Evolutionary conservation across 768 basidiomycete genomes (phyloP).

Genomic region (Psilocybe cyanescens): DNA sequence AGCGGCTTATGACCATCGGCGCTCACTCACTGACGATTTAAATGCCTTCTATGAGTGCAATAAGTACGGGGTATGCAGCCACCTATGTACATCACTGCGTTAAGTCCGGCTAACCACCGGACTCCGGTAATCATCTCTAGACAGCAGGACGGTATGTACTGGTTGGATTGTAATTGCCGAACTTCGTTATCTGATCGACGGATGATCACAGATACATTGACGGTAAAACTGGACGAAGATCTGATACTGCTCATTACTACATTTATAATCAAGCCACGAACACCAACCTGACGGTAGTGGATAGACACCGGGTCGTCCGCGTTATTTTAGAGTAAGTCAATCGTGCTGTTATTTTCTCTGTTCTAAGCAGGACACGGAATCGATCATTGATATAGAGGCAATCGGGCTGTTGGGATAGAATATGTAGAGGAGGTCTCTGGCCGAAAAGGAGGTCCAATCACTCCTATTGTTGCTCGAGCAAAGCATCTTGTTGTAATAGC

Average conservation of each 20-base stretch:
- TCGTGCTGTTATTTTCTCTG: too few relatives aligned
- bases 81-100: too few relatives aligned
- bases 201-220: constrained; percentile 53
- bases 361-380: background rate
- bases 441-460: constrained; percentile 21
- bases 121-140: constrained; percentile 36
- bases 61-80: constrained; percentile 47
- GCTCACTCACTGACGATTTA: constrained; percentile 46
- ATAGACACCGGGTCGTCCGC: constrained; percentile 46
- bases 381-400: constrained; percentile 31
- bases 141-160: constrained; percentile 49
- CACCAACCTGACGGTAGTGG: constrained; percentile 44
- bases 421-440: constrained; percentile 42
- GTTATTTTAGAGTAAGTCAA: constrained; percentile 51
- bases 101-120: background rate
- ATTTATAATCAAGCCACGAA: constrained; percentile 50
- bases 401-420: constrained; percentile 54
- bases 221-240: constrained; percentile 52
- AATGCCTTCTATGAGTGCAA: constrained; percentile 49
- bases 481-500: constrained; percentile 52
- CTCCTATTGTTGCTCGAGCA: constrained; percentile 34
- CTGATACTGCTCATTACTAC: constrained; percentile 57
- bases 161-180: background rate
- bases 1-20: constrained; percentile 47
- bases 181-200: background rate